Evolutionary conservation across 768 basidiomycete genomes (phyloP).

Genomic region (Pisolithus tinctorius): DNA sequence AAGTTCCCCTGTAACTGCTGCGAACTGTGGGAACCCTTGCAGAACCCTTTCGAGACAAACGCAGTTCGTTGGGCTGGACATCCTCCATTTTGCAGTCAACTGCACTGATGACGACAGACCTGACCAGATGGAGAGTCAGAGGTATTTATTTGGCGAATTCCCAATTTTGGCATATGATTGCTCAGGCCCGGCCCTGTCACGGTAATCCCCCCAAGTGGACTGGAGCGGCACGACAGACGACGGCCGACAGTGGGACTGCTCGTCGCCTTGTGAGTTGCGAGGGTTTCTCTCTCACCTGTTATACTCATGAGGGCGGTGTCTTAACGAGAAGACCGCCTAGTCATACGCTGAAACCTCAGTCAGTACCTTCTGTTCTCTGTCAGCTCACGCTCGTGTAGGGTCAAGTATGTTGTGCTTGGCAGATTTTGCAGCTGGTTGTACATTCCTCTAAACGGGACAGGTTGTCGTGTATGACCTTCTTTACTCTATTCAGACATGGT

Average conservation of each 20-base stretch:
- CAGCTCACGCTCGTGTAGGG: slow-evolving; percentile 11
- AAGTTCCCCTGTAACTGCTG: not conserved
- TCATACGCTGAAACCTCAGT: slow-evolving; percentile 22
- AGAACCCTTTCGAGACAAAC: slow-evolving; percentile 28
- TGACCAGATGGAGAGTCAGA: not conserved
- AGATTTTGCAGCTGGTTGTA: not conserved
- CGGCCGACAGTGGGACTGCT: slow-evolving; percentile 13
- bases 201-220: no score
- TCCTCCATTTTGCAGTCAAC: slow-evolving; percentile 25
- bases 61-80: slow-evolving; percentile 33
- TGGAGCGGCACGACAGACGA: no score
- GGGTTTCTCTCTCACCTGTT: not conserved
- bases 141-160: slow-evolving; percentile 17
- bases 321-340: slow-evolving; percentile 21
- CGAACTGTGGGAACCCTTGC: slow-evolving; percentile 23
- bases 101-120: not conserved
- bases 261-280: slow-evolving; percentile 18
- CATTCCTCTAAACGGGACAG: not conserved
- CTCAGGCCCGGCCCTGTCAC: not conserved
- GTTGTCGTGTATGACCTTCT: not conserved
- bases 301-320: slow-evolving; percentile 3
- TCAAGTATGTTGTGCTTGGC: not conserved
- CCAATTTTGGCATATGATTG: slow-evolving; percentile 2
- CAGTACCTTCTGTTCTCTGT: not conserved
- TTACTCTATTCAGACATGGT: not conserved